phyloP scores from a whole-genome alignment of 208 protist species.

The Crithidia thermophila region DNA sequence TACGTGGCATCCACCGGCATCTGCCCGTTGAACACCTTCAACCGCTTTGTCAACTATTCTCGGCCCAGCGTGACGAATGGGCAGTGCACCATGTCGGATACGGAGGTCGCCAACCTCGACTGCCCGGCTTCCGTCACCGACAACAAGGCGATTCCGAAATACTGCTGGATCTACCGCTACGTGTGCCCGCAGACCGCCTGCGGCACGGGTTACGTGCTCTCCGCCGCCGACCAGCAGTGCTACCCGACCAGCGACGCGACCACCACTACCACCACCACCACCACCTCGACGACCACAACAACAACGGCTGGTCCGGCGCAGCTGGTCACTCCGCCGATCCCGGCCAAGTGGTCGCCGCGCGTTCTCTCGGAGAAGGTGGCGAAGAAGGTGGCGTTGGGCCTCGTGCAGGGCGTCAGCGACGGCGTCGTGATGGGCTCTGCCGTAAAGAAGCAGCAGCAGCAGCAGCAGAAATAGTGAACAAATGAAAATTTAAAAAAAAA shows the following conservation, averaged over 20 bases:
- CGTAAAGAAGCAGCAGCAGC: constrained; percentile 5
- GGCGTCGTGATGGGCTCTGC: constrained; percentile 4
- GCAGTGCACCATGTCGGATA: constrained; percentile 34
- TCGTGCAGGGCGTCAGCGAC: constrained; percentile 2
- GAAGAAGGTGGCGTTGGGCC: neutral
- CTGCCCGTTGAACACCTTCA: constrained; percentile 57
- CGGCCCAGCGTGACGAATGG: constrained; percentile 37
- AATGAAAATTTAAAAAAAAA: too few relatives aligned
- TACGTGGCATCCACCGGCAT: constrained; percentile 45
- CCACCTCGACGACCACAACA: too few relatives aligned
- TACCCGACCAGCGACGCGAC: constrained; percentile 10
- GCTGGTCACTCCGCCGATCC: too few relatives aligned
- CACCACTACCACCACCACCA: neutral
- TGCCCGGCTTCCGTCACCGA: constrained; percentile 35
- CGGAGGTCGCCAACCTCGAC: constrained; percentile 40
- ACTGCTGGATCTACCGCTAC: constrained; percentile 53
- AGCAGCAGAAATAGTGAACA: too few relatives aligned
- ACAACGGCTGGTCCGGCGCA: too few relatives aligned
- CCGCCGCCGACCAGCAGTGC: constrained; percentile 39
- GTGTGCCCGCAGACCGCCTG: constrained; percentile 36
- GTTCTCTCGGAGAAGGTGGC: neutral
- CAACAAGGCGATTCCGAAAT: constrained; percentile 23
- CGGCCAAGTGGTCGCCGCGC: constrained; percentile 7
- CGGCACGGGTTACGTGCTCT: constrained; percentile 31
- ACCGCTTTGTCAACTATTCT: constrained; percentile 59